A percentile compares a stretch with the other conserved stretches of the same genome.
phyloP scores from a whole-genome alignment of 2,329 filamentous ascomycete species.

The Neonectria coccinea region DNA sequence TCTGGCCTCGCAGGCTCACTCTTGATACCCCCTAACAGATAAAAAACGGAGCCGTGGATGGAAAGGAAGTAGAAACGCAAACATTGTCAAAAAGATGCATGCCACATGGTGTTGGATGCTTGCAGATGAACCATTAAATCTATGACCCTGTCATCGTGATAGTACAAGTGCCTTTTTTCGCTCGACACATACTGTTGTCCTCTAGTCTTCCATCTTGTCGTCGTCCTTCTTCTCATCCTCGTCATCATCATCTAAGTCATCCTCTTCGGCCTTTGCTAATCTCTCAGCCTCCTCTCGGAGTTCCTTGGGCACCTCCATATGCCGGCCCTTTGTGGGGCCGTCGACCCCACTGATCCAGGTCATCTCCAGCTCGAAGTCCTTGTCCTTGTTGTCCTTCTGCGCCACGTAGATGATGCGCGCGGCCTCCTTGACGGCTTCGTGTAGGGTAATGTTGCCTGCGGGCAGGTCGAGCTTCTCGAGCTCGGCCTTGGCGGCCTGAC shows the following conservation, averaged over 20 bases:
- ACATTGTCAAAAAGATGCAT: constrained; percentile 5
- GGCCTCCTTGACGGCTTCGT: constrained; percentile 94
- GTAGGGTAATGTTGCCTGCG: constrained; percentile 79
- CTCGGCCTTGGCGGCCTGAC: constrained; percentile 97
- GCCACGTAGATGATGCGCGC: constrained; percentile 97
- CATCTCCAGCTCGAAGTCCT: constrained; percentile 99
- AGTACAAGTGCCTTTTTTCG: constrained; percentile 49
- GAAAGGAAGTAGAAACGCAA: constrained; percentile 31
- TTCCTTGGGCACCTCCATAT: constrained; percentile 93
- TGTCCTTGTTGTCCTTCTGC: constrained; percentile 99
- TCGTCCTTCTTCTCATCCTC: constrained; percentile 72
- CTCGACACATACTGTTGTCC: constrained; percentile 42
- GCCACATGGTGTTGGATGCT: constrained; percentile 26
- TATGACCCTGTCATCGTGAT: constrained; percentile 52
- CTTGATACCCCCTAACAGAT: constrained; percentile 36
- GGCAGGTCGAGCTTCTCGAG: constrained; percentile 95
- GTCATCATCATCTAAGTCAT: constrained; percentile 85
- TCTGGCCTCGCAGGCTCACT: constrained; percentile 52
- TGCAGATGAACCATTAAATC: constrained; percentile 51
- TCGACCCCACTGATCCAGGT: constrained; percentile 91
- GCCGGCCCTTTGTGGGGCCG: constrained; percentile 91
- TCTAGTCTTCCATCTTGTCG: constrained; percentile 92
- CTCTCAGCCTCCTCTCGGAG: constrained; percentile 91
- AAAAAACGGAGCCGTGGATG: constrained; percentile 14
- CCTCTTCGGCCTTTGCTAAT: constrained; percentile 86